Evolutionary conservation across 2,329 filamentous ascomycete species (phyloP), one percentile per base, ranked within the genome.

Genomic region (Paraphoma sp.): DNA sequence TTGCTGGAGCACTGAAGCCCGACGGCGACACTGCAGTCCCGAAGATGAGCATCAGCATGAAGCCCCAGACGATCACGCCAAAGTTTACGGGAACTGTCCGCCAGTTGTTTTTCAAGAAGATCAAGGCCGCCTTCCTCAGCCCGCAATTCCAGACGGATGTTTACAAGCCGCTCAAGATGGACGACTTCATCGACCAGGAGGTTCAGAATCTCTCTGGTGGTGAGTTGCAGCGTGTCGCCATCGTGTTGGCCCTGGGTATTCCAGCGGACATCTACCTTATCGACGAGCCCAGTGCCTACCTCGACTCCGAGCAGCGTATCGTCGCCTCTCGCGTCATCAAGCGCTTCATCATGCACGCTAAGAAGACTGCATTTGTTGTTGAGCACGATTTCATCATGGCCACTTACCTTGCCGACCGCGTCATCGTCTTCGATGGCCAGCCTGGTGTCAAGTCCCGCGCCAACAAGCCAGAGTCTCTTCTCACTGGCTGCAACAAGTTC

Each of bases 371-470:
- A 48, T 99, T 99, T 78, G 88, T 99, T 68, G 94, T 99, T 77
- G 95, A 99, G 88, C 95, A 99, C 90, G 95, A 99, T 86, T 98
- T 99, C 83, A 97, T 98, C 83, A 97, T 98, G 93, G 87, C 87
- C 41, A 90, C 87, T 43, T 90, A 90, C 73, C 84, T 90, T 45
- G 87, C 95, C 45, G 96, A 99, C 75, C 91, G 95, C 67, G 95
- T 99, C 78, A 99, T 99, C 73, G 95, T 99, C 73, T 99, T 99
- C 73, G 95, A 98, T 74, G 95, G 96, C 69, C 76, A 96, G 81
- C 95, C 96, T 47, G 95, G 93, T 73, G 85, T 96, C 68, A 84
- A 96, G 67, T 87, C 95, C 51, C 92, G 89, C 67, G 96, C 95
- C 67, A 97, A 97, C 79, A 83, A 84, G 48, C 95, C 96, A 36